A percentile compares a stretch with the other conserved stretches of the same genome.
phyloP scores from a whole-genome alignment of 2,329 filamentous ascomycete genomes.

The Ceratocystis lukuohia region DNA sequence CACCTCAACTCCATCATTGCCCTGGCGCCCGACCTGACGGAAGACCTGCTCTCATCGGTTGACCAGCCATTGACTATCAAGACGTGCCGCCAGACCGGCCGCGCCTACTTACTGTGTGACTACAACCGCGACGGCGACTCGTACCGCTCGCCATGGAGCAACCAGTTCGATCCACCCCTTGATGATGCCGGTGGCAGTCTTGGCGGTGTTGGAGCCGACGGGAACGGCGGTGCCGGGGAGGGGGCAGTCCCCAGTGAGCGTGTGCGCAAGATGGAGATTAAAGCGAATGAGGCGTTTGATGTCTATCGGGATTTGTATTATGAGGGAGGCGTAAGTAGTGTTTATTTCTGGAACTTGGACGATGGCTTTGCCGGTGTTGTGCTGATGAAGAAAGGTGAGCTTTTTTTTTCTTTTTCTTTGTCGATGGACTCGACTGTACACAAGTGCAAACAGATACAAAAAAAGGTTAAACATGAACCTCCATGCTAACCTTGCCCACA shows the following conservation, averaged over 20 bases:
- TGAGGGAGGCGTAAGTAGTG: conserved; percentile 87
- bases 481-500: conserved; percentile 26
- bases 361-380: conserved; percentile 96
- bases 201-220: conserved; percentile 34
- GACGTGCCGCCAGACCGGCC: conserved; percentile 74
- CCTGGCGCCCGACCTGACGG: conserved; percentile 81
- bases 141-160: conserved; percentile 97
- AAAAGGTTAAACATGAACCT: no score
- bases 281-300: conserved; percentile 91
- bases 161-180: conserved; percentile 89
- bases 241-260: conserved; percentile 80
- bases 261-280: conserved; percentile 84
- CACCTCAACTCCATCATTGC: conserved; percentile 83
- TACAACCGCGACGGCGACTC: conserved; percentile 99
- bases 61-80: conserved; percentile 84
- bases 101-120: conserved; percentile 96
- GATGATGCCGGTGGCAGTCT: conserved; percentile 41
- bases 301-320: conserved; percentile 95
- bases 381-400: conserved; percentile 78
- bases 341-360: conserved; percentile 97
- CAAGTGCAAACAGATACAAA: neutral
- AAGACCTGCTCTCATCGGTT: conserved; percentile 94
- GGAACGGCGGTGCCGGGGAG: conserved; percentile 52
- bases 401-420: neutral
- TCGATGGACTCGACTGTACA: neutral